Conservation (phyloP, 129 eudicot genomes). For the Centrapalus pauciflorus region DNA sequence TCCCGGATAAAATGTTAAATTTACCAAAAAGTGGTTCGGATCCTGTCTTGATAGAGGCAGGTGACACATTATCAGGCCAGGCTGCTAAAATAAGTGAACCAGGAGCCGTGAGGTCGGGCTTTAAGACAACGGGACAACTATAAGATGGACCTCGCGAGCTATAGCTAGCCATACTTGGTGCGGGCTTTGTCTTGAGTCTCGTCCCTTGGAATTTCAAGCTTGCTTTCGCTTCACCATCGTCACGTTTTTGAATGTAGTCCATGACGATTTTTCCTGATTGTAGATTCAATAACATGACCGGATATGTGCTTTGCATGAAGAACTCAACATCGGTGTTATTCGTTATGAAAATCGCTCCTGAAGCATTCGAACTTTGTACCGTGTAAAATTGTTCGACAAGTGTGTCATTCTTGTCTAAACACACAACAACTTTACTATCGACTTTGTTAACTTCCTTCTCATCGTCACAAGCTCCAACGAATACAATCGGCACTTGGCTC, state of each 20-base stretch:
- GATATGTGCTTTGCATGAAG: constrained; percentile 41
- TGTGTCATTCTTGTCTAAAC: constrained; percentile 42
- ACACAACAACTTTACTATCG: constrained; percentile 45
- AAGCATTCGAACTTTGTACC: constrained; percentile 21
- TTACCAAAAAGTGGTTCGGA: constrained; percentile 23
- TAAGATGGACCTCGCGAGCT: constrained; percentile 75
- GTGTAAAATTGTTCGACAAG: constrained; percentile 36
- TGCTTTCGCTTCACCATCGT: constrained; percentile 30
- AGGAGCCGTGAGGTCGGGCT: constrained; percentile 75
- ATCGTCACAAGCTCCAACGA: constrained; percentile 34
- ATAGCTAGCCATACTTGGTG: constrained; percentile 60
- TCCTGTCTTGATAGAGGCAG: constrained; percentile 16
- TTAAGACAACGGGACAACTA: constrained; percentile 53
- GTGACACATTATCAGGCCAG: constrained; percentile 46
- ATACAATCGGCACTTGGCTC: constrained; percentile 11
- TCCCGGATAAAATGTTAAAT: constrained; percentile 61
- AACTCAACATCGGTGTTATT: constrained; percentile 35
- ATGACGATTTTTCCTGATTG: constrained; percentile 34
- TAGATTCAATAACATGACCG: constrained; percentile 39
- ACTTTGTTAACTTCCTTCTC: constrained; percentile 19
- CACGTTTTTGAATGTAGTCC: constrained; percentile 28
- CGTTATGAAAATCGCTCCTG: constrained; percentile 56
- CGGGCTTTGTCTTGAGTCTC: constrained; percentile 29
- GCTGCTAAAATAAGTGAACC: constrained; percentile 68
- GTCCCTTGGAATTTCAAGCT: constrained; percentile 47